Conservation (phyloP, 2,329 filamentous ascomycete genomes). For the Geosmithia morbida region DNA sequence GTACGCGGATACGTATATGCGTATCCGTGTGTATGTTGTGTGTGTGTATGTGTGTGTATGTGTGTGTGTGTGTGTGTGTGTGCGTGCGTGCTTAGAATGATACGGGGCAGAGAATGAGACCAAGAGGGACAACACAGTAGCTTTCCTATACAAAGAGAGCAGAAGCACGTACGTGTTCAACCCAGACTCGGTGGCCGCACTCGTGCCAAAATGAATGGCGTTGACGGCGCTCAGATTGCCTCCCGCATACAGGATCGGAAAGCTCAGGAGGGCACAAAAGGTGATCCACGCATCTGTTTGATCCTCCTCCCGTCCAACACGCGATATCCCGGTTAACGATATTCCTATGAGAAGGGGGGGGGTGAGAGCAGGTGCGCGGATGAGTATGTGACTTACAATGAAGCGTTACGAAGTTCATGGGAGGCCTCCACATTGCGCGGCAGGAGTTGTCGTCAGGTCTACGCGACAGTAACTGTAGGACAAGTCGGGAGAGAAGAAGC, state of each 20-base stretch:
- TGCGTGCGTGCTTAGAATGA: too few species aligned
- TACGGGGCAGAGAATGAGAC: too few species aligned
- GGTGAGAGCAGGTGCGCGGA: not conserved
- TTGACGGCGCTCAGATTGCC: slow-evolving; percentile 19
- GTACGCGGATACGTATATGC: too few species aligned
- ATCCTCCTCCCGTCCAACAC: too few species aligned
- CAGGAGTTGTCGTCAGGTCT: too few species aligned
- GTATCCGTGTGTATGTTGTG: too few species aligned
- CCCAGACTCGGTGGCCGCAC: slow-evolving; percentile 33
- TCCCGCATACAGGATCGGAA: slow-evolving; percentile 3
- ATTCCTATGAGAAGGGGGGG: not conserved
- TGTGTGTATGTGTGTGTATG: too few species aligned
- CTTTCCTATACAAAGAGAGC: too few species aligned
- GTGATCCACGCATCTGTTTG: slow-evolving; percentile 6
- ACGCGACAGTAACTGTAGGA: too few species aligned
- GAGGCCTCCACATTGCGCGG: slow-evolving; percentile 5
- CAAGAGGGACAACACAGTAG: too few species aligned
- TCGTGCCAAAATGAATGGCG: slow-evolving; percentile 33
- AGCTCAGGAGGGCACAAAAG: slow-evolving; percentile 1
- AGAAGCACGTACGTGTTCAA: slow-evolving; percentile 27
- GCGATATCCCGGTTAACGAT: not conserved
- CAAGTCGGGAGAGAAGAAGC: too few species aligned
- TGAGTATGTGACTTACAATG: slow-evolving; percentile 5
- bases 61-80: too few species aligned
- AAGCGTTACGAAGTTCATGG: slow-evolving; percentile 5